Base-by-base conservation (phyloP, 73 alveolate species). In the Stentor coeruleus region DNA sequence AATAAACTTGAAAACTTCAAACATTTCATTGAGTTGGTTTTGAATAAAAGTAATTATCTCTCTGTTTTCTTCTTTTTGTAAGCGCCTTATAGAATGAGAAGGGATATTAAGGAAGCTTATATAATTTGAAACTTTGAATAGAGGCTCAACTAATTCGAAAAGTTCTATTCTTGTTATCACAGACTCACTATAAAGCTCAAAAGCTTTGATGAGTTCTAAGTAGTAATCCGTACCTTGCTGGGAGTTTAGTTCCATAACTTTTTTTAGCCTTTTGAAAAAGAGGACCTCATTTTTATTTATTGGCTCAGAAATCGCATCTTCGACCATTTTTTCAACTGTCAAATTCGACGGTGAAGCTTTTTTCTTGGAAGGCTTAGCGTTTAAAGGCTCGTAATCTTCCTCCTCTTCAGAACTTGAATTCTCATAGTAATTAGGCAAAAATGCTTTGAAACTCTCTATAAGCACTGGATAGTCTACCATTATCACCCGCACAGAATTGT, bases 161-260 rank as follows among this genome's bases (percentile, higher is more conserved):
- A 66, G 37, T 31, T 66, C 79, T 15, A 33, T 31, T 66, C 33
- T 66, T 20, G 79, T 66, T 20, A 66, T 66, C 40, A 66, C 37
- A 40, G 49, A 66, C 20, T 66, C 79, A 20, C 26, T 66, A 33
- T 66, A 66, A 0, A 66, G 41, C 39, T 66, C 40, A 66, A 66
- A 66, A 2, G 37, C 1, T 33, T 66, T 20, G 39, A 37, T 26
- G 39, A 66, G 37, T 40, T 66, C 79, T 66, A 66, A 66, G 37
- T 20, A 66, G 33, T 26, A 66, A 40, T 66, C 79, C 2, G 42
- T 66, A 26, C 37, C 37, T 0, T 37, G 79, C 41, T 26, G 39
- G 41, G 79, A 66, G 37, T 66, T 66, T 40, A 66, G 33, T 14
- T 66, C 79, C 79, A 66, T 20, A 26, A 66, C 79, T 66, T 66